Conservation (phyloP, 2,329 filamentous ascomycete genomes). For the Pyrenophora tritici-repentis region DNA sequence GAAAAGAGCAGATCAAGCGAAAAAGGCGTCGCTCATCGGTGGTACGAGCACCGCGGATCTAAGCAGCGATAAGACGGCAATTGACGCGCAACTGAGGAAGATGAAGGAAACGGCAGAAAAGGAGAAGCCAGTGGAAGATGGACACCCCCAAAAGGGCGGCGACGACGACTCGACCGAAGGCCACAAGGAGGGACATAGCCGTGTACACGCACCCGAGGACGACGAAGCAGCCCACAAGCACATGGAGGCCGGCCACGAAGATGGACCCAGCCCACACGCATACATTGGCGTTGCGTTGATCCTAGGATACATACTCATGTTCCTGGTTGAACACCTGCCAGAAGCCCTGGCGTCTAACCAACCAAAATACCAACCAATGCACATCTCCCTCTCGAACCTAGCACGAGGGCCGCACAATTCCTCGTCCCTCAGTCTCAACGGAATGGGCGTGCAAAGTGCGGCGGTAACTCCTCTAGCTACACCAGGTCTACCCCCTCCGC, state of each 20-base stretch:
- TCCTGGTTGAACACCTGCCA: conserved; percentile 73
- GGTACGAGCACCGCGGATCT: conserved; percentile 28
- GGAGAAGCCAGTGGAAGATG: conserved; percentile 24
- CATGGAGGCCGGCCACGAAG: conserved; percentile 46
- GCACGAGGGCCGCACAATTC: conserved; percentile 56
- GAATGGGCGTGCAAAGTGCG: conserved; percentile 31
- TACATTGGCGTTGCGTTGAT: conserved; percentile 88
- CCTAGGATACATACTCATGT: conserved; percentile 93
- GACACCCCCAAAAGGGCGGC: conserved; percentile 42
- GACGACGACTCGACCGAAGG: conserved; percentile 48
- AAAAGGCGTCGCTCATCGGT: conserved; percentile 20
- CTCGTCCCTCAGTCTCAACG: conserved; percentile 44
- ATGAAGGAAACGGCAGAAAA: conserved; percentile 33
- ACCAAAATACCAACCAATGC: conserved; percentile 70
- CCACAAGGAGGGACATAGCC: conserved; percentile 45
- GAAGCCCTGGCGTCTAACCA: conserved; percentile 55
- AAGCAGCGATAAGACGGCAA: conserved; percentile 26
- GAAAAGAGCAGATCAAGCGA: conserved; percentile 25
- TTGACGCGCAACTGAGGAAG: conserved; percentile 28
- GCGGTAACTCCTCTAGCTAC: conserved; percentile 36
- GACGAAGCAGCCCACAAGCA: conserved; percentile 53
- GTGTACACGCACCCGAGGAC: conserved; percentile 40
- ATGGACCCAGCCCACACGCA: conserved; percentile 61
- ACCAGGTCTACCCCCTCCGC: conserved; percentile 44
- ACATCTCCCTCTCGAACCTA: conserved; percentile 87